Base-by-base conservation (phyloP, 2,329 filamentous ascomycete species). In the Epichloe aotearoae region DNA sequence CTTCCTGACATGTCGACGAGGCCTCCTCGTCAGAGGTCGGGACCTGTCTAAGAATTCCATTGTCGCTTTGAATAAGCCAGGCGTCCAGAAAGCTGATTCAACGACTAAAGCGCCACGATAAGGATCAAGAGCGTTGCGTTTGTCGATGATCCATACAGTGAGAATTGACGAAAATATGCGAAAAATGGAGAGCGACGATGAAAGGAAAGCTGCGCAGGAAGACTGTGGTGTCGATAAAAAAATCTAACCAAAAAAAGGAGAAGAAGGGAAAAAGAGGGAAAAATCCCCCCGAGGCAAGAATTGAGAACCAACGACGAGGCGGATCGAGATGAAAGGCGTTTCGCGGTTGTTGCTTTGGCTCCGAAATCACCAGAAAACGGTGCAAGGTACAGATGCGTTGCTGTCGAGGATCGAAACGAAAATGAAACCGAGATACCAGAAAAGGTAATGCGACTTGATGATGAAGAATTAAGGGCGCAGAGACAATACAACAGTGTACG, bases 191-290 rank as follows among this genome's bases (percentile, higher is more conserved):
- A 34, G 23, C 26, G 43, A 37, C 15, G 20, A 38, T 50, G 56
- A 58, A 46, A 47, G n/a, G 14, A 39, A 52, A 54, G 56, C 53
- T 58, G 49, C 39, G 49, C 50, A 33, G n/a, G 61, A 62, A 56
- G 55, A 55, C 62, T 62, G 57, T 55, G 64, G 51, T 55, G 53
- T 53, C 53, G 53, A 54, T 55, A 51, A 61, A 56, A 53, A 55
- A 57, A 59, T 59, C 61, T 64, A 64, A 61, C 57, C 61, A 61
- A 63, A 64, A 66, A 59, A 34, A 55, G 20, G 14, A 19, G 10
- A 61, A 64, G 63, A 67, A 58, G 5, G 23, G 20, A 33, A 20
- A 53, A 52, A 34, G 39, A 20, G 53, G 52, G 52, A 56, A 56
- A 52, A 53, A 52, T 52, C 56, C 3, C 37, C 15, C 14, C 17